A percentile compares a stretch with the other conserved stretches of the same genome.
Evolutionary conservation across 495 filamentous ascomycete species (phyloP).

Genomic region (Talaromyces borbonicus): DNA sequence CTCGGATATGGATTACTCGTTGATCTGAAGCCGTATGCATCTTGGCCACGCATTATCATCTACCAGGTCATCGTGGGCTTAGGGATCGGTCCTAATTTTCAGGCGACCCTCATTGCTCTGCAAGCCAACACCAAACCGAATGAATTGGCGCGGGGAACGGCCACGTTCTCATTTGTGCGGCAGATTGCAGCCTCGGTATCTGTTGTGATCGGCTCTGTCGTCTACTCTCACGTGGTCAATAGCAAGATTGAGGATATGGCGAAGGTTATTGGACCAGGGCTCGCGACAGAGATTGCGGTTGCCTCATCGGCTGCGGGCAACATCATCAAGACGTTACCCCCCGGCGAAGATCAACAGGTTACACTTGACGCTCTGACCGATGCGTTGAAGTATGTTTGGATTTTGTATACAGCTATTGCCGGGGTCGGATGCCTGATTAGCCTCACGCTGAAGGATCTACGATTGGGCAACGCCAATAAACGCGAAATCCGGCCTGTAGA

Average conservation of each 20-base stretch:
- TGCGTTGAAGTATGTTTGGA: conserved; percentile 56
- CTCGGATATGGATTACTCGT: conserved; percentile 46
- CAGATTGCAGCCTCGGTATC: conserved; percentile 40
- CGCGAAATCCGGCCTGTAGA: neutral
- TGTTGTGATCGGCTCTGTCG: conserved; percentile 45
- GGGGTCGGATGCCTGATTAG: conserved; percentile 44
- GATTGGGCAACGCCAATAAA: neutral
- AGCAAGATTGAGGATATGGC: conserved; percentile 27
- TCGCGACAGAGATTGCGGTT: conserved; percentile 20
- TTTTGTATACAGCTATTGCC: conserved; percentile 49
- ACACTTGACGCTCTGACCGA: conserved; percentile 49
- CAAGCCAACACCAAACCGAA: conserved; percentile 39
- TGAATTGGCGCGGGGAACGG: conserved; percentile 44
- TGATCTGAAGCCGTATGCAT: conserved; percentile 35
- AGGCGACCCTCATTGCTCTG: conserved; percentile 48
- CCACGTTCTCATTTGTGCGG: conserved; percentile 43
- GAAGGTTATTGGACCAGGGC: conserved; percentile 23
- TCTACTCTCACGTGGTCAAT: conserved; percentile 47
- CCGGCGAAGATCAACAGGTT: conserved; percentile 22
- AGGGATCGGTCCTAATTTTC: conserved; percentile 48
- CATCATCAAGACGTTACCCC: conserved; percentile 41
- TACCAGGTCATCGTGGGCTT: conserved; percentile 44
- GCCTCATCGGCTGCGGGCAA: conserved; percentile 49
- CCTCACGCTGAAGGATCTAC: conserved; percentile 11
- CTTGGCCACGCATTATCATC: conserved; percentile 41